Base-by-base conservation (phyloP, 2,329 filamentous ascomycete species). In the Stromatinia cepivora region DNA sequence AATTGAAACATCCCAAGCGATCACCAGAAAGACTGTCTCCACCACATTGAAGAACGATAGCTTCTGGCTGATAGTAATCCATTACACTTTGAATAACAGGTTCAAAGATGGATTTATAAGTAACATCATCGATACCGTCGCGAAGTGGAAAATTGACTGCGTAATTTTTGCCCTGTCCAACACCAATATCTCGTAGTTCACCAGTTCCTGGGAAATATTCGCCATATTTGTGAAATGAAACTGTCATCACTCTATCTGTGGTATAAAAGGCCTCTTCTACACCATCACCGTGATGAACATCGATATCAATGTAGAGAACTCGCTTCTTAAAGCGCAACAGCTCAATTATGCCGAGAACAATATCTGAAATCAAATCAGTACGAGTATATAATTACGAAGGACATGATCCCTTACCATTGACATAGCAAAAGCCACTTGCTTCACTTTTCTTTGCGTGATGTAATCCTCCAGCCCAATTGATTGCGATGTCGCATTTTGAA, bases 361-460 rank as follows among this genome's bases (percentile, higher is more conserved):
- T 98, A 80, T 99, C 87, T 97, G 82, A 75, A 83, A 87, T 31
- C 83, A 83, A 34, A 64, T 77, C 34, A 87, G 62, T 6, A 42
- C 53, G 75, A 69, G 72, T 70, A n/a, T n/a, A 11, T 28, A 50
- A n/a, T 10, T n/a, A 25, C 53, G 36, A 42, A 48, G 15, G 25
- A 10, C 7, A 22, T 46, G 15, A n/a, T 45, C 25, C 81, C 84
- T 42, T 88, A 87, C 92, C 94, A 79, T 99, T 99, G 75, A 98
- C 92, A 80, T 99, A 99, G 84, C 95, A 99, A 83, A 99, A 99
- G 48, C 95, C 95, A 76, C 91, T 94, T 71, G 95, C 95, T 82
- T 97, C 93, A 73, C 91, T 92, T 82, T 98, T 98, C 81, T 98
- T 97, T 56, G 95, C 95, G 80, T 99, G 95, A 80, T 99, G 95